Evolutionary conservation across 1,284 basidiomycete genomes (phyloP).

Genomic region (Melampsora americana): DNA sequence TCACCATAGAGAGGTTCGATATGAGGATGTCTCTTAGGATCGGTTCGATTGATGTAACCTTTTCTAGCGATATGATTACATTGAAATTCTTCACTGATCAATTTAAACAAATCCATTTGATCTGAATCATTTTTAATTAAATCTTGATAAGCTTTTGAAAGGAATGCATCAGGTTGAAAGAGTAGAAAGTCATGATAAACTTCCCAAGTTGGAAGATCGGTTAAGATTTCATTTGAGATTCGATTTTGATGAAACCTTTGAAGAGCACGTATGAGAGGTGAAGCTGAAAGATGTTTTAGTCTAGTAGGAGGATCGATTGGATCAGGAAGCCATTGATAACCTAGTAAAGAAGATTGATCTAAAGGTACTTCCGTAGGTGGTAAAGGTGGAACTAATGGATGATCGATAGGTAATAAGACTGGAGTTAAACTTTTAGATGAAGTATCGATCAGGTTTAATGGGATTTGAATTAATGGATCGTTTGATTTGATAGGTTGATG

Average conservation of each 20-base stretch:
- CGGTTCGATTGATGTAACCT: constrained; percentile 16
- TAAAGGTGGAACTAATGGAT: constrained; percentile 3
- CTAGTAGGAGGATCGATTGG: not conserved
- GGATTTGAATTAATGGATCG: constrained; percentile 9
- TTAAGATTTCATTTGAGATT: not conserved
- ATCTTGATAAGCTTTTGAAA: not conserved
- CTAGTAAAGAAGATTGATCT: not conserved
- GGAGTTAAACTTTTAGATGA: not conserved
- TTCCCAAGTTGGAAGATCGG: constrained; percentile 23
- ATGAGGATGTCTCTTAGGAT: constrained; percentile 11
- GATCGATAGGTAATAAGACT: not conserved
- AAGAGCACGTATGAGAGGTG: constrained; percentile 6
- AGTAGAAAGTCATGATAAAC: constrained; percentile 26
- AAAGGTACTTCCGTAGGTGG: not conserved
- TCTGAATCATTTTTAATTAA: not conserved
- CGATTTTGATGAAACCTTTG: not conserved
- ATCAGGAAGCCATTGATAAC: constrained; percentile 22
- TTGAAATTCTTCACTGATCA: constrained; percentile 11
- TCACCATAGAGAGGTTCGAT: constrained; percentile 13
- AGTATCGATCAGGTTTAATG: constrained; percentile 1
- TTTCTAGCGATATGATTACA: constrained; percentile 29
- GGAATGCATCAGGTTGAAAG: constrained; percentile 30
- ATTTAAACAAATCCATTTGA: constrained; percentile 4
- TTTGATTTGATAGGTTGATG: not conserved
- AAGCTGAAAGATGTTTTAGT: constrained; percentile 14